phyloP scores from a whole-genome alignment of 2,329 filamentous ascomycete species.

The Xylaria sp. region DNA sequence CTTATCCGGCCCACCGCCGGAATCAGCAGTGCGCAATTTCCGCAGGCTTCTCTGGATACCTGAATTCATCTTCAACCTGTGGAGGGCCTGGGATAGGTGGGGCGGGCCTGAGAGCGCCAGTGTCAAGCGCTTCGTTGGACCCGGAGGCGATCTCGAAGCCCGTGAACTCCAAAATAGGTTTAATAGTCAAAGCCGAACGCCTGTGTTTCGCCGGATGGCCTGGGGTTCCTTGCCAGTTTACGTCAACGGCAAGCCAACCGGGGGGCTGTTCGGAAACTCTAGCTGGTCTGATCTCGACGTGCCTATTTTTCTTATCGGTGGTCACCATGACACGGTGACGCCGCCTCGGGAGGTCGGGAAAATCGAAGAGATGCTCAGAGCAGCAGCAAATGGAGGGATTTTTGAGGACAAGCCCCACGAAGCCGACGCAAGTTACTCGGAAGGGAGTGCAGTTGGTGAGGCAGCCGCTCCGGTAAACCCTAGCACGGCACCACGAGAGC shows the following conservation, averaged over 20 bases:
- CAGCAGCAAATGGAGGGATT: conserved; percentile 17
- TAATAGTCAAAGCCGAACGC: conserved; percentile 84
- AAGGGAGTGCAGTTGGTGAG: conserved; percentile 55
- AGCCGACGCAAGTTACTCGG: conserved; percentile 25
- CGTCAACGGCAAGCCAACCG: conserved; percentile 59
- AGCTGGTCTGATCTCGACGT: conserved; percentile 77
- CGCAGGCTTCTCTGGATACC: conserved; percentile 75
- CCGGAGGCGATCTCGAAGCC: conserved; percentile 71
- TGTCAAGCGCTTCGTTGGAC: conserved; percentile 79
- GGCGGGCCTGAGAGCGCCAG: conserved; percentile 82
- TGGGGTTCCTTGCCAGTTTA: conserved; percentile 74
- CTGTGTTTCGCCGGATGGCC: conserved; percentile 85
- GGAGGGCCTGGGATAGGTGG: conserved; percentile 79
- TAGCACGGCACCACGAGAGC: conserved; percentile 45
- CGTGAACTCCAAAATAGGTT: conserved; percentile 75
- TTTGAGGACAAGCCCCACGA: conserved; percentile 12
- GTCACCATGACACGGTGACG: conserved; percentile 79
- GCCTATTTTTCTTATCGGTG: conserved; percentile 82
- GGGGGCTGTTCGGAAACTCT: conserved; percentile 74
- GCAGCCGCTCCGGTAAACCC: conserved; percentile 60
- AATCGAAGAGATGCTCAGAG: conserved; percentile 61
- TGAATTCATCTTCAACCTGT: conserved; percentile 76
- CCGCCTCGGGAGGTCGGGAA: conserved; percentile 75
- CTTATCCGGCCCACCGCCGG: conserved; percentile 69
- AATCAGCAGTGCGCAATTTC: conserved; percentile 61